Percentiles rank a stretch among this genome's conserved stretches.
These are phyloP conservation scores for Platanthera guangdongensis DNA, from an alignment of 106 monocot genomes.

Conservation along the genomic window DNA sequence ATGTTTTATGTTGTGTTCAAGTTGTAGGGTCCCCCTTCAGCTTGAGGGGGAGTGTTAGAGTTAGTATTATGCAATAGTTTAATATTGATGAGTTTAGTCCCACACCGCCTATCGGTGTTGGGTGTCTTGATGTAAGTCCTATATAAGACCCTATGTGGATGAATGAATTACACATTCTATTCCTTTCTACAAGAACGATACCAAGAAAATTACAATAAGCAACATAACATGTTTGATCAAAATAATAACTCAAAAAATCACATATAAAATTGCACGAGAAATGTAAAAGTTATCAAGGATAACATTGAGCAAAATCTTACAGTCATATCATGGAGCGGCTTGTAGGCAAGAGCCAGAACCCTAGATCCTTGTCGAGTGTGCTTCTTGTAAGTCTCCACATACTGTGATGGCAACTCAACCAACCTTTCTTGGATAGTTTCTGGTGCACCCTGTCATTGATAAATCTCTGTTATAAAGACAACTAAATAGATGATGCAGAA, in stretches of 20 bases:
- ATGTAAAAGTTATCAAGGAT: constrained; percentile 1
- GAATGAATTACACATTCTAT: too few species aligned
- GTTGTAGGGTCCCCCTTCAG: too few species aligned
- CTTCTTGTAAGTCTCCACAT: constrained; percentile 90
- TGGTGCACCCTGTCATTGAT: constrained; percentile 75
- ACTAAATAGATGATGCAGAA: background rate
- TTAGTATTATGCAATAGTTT: too few species aligned
- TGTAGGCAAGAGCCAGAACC: constrained; percentile 93
- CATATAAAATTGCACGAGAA: background rate
- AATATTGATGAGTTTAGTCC: too few species aligned
- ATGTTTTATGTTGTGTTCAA: too few species aligned
- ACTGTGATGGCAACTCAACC: constrained; percentile 57
- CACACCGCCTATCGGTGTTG: too few species aligned
- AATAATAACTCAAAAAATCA: background rate
- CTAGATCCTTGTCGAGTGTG: constrained; percentile 96
- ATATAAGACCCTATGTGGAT: too few species aligned
- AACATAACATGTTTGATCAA: background rate
- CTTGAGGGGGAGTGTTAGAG: too few species aligned
- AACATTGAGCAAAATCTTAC: constrained; percentile 37
- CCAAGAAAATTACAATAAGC: background rate
- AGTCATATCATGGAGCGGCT: constrained; percentile 85
- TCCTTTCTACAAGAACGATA: too few species aligned
- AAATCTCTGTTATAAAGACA: constrained; percentile 7
- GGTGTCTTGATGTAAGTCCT: too few species aligned
- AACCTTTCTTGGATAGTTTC: constrained; percentile 97